These are phyloP conservation scores for Colletotrichum coccodes DNA, from an alignment of 2,329 filamentous ascomycete species.

Conservation along the genomic window DNA sequence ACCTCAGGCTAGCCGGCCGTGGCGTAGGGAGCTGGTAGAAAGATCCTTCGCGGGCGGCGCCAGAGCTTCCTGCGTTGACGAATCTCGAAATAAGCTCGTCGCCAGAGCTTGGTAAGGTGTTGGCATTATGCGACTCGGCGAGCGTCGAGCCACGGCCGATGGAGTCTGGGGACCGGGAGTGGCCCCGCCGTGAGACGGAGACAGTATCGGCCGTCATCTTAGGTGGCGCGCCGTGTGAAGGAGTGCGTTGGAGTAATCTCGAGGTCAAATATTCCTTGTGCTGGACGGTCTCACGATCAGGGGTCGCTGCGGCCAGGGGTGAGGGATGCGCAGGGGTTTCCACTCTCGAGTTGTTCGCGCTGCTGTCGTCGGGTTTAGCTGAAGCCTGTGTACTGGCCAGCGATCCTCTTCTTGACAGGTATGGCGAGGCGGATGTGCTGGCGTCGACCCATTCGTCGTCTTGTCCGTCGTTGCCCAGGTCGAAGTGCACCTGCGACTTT, in stretches of 20 bases:
- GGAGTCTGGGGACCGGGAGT: slow-evolving; percentile 45
- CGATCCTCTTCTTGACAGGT: slow-evolving; percentile 56
- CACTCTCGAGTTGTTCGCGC: slow-evolving; percentile 37
- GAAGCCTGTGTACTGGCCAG: slow-evolving; percentile 56
- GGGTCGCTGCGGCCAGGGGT: slow-evolving; percentile 37
- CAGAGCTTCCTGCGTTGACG: slow-evolving; percentile 61
- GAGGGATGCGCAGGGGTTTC: slow-evolving; percentile 34
- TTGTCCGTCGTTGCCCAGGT: slow-evolving; percentile 63
- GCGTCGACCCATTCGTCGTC: slow-evolving; percentile 76
- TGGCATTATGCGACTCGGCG: slow-evolving; percentile 45
- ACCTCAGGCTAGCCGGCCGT: slow-evolving; percentile 41
- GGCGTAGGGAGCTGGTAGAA: slow-evolving; percentile 54
- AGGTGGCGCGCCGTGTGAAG: slow-evolving; percentile 70
- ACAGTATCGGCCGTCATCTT: slow-evolving; percentile 72
- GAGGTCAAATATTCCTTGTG: slow-evolving; percentile 76
- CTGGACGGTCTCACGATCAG: slow-evolving; percentile 54
- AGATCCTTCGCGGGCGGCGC: slow-evolving; percentile 60
- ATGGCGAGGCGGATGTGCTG: slow-evolving; percentile 70
- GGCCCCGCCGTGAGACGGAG: slow-evolving; percentile 50
- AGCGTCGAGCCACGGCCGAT: slow-evolving; percentile 51
- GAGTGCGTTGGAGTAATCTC: slow-evolving; percentile 71
- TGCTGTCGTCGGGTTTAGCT: slow-evolving; percentile 48
- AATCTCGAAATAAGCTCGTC: slow-evolving; percentile 66
- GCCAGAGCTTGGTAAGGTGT: slow-evolving; percentile 34
- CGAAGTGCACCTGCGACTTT: slow-evolving; percentile 70